These are phyloP conservation scores for Sclerotinia sclerotiorum DNA, from an alignment of 2,329 filamentous ascomycete genomes.

Conservation along the genomic window DNA sequence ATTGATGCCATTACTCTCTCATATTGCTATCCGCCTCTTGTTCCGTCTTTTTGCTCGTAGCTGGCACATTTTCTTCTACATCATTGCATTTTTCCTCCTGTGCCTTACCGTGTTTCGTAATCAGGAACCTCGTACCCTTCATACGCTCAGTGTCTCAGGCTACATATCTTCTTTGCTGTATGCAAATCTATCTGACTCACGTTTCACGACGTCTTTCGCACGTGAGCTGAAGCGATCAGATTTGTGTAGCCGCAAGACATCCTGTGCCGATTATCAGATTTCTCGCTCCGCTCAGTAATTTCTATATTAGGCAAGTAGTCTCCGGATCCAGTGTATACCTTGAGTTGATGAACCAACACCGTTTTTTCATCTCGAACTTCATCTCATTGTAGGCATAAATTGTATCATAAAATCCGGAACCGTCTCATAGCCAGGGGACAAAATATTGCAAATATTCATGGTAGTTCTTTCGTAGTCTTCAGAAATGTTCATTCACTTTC, in stretches of 20 bases:
- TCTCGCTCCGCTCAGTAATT: constrained; percentile 35
- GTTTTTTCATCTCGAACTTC: constrained; percentile 28
- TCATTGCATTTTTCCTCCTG: not conserved
- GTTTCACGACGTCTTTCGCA: not conserved
- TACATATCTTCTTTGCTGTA: not conserved
- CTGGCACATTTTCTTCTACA: not conserved
- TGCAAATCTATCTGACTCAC: not conserved
- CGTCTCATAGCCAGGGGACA: not conserved
- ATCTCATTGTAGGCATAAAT: constrained; percentile 30
- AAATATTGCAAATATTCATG: constrained; percentile 2
- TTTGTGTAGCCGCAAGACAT: constrained; percentile 35
- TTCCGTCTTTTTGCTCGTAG: not conserved
- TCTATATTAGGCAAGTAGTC: constrained; percentile 24
- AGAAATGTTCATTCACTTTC: not conserved
- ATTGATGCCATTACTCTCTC: not conserved
- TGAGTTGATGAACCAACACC: constrained; percentile 17
- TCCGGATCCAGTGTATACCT: constrained; percentile 20
- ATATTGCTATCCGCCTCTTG: not conserved
- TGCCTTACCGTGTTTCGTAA: not conserved
- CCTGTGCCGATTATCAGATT: constrained; percentile 39
- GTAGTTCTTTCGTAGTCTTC: not conserved
- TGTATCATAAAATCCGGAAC: constrained; percentile 8
- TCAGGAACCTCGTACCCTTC: not conserved
- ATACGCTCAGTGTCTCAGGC: not conserved
- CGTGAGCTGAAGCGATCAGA: constrained; percentile 21